Base-by-base conservation (phyloP, 2,329 filamentous ascomycete genomes). In the Ascochyta viciae-villosae region DNA sequence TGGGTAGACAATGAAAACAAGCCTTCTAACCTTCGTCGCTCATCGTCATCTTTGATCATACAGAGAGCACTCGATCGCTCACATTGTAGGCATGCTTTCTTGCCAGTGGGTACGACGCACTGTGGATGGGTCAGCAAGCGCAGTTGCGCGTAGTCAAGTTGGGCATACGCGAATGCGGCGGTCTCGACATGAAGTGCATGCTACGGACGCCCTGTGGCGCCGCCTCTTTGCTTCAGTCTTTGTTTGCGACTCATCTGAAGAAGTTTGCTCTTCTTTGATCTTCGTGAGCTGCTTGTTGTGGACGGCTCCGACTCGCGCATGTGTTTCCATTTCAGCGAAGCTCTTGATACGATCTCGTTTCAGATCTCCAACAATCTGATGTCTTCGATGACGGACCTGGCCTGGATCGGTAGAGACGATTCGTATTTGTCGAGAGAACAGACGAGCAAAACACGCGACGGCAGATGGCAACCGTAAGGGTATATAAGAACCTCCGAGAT, bases 31-130 rank as follows among this genome's bases (percentile, higher is more conserved):
- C 82, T 76, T 69, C 83, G 73, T 38, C 83, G 74, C 66, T 85
- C 83, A 66, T 85, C 83, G 57, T 85, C 83, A 60, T 85, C 83
- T 63, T 82, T 84, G 64, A 85, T 85, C 50, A 85, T 73, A 60
- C 83, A 85, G 42, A 80, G 75, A 10, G 79, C 77, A 15, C 80
- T 82, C 2, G 80, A 77, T 50, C 81, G 75, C 61, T 80, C 80
- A 66, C 83, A 85, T 57, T 84, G 82, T 19, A 77, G 80, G 67
- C 83, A 85, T 55, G 78, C 77, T 9, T 73, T 72, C 56, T 83
- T 77, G 12, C 82, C 82, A 38, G 81, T 76, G 39, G 80, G 82
- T 9, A 85, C 82, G 2, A 85, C 83, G 58, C 83, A 85, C 64
- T 83, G 71, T 12, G 19, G 12, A 26, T 33, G 38, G 33, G 55